phyloP scores from a whole-genome alignment of 2,329 filamentous ascomycete species.

The Alternaria brassicae region DNA sequence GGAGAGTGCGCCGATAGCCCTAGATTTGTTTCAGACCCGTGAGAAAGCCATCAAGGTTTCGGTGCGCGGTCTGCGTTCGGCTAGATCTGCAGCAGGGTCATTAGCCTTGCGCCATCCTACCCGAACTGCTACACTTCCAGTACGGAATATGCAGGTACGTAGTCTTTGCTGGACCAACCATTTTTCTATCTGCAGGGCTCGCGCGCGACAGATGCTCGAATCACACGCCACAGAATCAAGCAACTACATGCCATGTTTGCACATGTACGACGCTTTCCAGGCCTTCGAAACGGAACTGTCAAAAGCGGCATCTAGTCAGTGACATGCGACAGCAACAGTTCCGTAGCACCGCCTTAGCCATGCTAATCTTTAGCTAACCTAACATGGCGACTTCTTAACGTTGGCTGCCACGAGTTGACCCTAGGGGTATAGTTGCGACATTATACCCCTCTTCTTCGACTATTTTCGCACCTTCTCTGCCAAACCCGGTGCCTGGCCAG shows the following conservation, averaged over 20 bases:
- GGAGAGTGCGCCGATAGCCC: conserved; percentile 1
- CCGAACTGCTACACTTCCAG: conserved; percentile 18
- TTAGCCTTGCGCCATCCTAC: conserved; percentile 17
- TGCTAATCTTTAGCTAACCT: conserved; percentile 19
- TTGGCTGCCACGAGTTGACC: conserved; percentile 11
- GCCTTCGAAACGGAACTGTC: conserved; percentile 4
- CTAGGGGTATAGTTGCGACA: conserved; percentile 29
- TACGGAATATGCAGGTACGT: conserved; percentile 13
- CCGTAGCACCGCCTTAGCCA: conserved; percentile 11
- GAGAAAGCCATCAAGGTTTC: conserved; percentile 26
- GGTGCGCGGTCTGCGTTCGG: conserved; percentile 27
- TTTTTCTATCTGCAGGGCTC: not conserved
- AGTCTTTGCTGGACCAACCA: not conserved
- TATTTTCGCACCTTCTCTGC: conserved; percentile 6
- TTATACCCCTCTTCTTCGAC: conserved; percentile 26
- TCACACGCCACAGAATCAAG: not conserved
- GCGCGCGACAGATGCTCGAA: not conserved
- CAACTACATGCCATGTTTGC: not conserved
- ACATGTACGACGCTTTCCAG: not conserved
- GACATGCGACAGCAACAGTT: conserved; percentile 25
- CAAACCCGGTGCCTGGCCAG: conserved; percentile 16
- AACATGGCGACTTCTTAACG: conserved; percentile 12
- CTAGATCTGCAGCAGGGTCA: conserved; percentile 27
- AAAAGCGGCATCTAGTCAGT: conserved; percentile 22
- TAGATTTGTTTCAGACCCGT: conserved; percentile 29